A percentile compares a stretch with the other conserved stretches of the same genome.
Conservation (phyloP, 2,329 filamentous ascomycete genomes). For the Lachnellula willkommii region DNA sequence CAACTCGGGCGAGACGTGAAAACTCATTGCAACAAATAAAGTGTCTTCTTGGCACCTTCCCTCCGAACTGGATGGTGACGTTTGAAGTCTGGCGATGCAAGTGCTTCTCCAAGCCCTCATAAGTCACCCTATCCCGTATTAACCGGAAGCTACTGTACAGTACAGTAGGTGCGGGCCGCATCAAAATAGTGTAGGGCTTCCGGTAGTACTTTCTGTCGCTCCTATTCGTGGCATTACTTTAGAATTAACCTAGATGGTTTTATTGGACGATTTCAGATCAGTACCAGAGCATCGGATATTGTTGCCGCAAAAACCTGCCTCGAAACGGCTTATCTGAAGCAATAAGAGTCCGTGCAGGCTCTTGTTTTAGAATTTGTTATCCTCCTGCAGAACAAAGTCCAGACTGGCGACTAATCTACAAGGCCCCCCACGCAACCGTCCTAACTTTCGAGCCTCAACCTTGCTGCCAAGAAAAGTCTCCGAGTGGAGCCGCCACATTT, state of each 20-base stretch:
- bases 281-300: neutral
- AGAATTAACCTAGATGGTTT: neutral
- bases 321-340: neutral
- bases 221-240: neutral
- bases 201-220: neutral
- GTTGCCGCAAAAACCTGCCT: neutral
- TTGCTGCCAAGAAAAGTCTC: conserved; percentile 6
- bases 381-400: neutral
- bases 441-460: conserved; percentile 4
- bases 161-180: neutral
- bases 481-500: neutral
- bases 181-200: conserved; percentile 1
- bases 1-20: neutral
- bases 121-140: neutral
- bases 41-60: neutral
- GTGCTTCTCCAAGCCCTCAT: neutral
- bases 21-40: neutral
- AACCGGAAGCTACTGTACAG: neutral
- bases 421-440: neutral
- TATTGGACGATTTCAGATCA: neutral
- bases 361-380: neutral
- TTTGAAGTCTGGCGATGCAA: neutral
- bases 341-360: neutral
- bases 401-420: neutral
- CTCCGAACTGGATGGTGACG: neutral